A percentile compares a stretch with the other conserved stretches of the same genome.
phyloP scores from a whole-genome alignment of 495 filamentous ascomycete genomes.

The Xylaria venustula region DNA sequence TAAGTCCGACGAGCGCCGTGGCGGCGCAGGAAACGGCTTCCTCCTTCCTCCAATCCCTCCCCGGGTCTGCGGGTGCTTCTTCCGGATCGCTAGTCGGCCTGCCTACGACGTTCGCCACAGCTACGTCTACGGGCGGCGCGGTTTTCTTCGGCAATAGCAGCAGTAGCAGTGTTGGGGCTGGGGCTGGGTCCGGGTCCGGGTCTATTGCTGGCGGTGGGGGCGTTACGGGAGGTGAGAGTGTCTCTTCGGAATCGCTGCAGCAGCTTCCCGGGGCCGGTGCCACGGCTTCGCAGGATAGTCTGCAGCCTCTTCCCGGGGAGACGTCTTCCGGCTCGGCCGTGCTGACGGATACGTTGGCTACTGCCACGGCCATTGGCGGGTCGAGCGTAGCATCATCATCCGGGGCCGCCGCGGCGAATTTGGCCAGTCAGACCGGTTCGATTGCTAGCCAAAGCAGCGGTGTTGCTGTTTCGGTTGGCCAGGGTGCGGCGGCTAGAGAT shows the following conservation, averaged over 20 bases:
- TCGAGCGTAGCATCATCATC: background rate
- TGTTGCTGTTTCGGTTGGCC: background rate
- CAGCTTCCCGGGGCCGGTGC: constrained; percentile 15
- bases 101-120: background rate
- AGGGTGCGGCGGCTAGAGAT: background rate
- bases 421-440: constrained; percentile 1
- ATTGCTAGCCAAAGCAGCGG: background rate
- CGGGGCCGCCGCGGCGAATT: background rate
- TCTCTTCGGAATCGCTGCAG: constrained; percentile 10
- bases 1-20: background rate
- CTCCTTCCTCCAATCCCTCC: constrained; percentile 9
- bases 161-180: background rate
- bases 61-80: constrained; percentile 8
- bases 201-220: background rate
- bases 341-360: background rate
- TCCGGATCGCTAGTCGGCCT: background rate
- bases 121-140: background rate
- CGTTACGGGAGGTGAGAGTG: too few species aligned
- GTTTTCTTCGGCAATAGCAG: too few species aligned
- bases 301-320: background rate
- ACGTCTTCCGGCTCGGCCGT: background rate
- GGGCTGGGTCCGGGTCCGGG: background rate
- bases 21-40: background rate
- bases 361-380: background rate
- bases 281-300: constrained; percentile 1